phyloP scores from a whole-genome alignment of 768 basidiomycete genomes.

The Tephrocybe sp. region DNA sequence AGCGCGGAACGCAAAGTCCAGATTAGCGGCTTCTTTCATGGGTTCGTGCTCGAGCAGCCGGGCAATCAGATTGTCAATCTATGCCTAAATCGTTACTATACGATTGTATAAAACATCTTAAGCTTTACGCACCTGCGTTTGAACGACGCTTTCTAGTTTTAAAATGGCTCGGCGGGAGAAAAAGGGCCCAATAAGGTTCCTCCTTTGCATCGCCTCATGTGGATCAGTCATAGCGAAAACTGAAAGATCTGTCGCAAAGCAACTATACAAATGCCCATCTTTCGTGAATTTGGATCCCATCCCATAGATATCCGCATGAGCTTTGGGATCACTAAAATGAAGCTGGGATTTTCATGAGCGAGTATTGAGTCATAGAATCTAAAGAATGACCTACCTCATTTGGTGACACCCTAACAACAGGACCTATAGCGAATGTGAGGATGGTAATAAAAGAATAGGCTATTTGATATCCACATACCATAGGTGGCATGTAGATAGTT shows the following conservation, averaged over 20 bases:
- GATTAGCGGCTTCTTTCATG: conserved; percentile 25
- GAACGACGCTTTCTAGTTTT: conserved; percentile 32
- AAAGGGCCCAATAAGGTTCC: conserved; percentile 36
- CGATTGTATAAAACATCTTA: background rate
- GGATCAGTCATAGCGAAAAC: conserved; percentile 35
- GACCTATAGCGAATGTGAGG: conserved; percentile 23
- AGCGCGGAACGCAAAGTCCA: conserved; percentile 38
- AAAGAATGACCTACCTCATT: conserved; percentile 30
- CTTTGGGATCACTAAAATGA: conserved; percentile 39
- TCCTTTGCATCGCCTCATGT: conserved; percentile 31
- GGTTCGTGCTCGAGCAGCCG: conserved; percentile 24
- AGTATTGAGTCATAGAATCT: background rate
- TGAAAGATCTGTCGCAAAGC: conserved; percentile 35
- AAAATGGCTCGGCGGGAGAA: conserved; percentile 40
- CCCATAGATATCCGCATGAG: conserved; percentile 40
- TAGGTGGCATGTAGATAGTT: conserved; percentile 33
- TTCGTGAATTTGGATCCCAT: conserved; percentile 35
- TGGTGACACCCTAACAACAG: conserved; percentile 35
- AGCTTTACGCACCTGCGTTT: conserved; percentile 26
- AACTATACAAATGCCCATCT: conserved; percentile 32
- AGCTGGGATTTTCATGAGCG: conserved; percentile 25
- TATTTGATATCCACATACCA: conserved; percentile 22
- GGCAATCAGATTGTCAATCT: conserved; percentile 34
- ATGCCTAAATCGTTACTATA: background rate
- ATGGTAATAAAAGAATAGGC: too few species aligned